phyloP scores from a whole-genome alignment of 768 basidiomycete genomes.

The Termitomyces sp. region DNA sequence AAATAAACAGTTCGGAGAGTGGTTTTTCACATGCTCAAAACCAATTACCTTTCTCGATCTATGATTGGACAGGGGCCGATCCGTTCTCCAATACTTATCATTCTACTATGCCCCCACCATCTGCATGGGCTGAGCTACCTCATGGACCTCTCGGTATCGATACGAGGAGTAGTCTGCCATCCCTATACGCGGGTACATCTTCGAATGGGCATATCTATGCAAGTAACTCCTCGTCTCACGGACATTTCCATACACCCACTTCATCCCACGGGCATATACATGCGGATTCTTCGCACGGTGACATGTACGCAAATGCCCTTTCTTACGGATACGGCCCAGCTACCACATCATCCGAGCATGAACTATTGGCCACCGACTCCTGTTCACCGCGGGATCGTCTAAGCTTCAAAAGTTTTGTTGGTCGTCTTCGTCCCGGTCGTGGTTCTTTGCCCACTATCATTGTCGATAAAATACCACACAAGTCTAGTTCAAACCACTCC shows the following conservation, averaged over 20 bases:
- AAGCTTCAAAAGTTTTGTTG: conserved; percentile 2
- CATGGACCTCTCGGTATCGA: background rate
- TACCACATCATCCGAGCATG: conserved; percentile 6
- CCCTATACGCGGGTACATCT: background rate
- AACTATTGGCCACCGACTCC: background rate
- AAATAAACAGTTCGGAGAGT: conserved; percentile 19
- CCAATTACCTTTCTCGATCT: conserved; percentile 13
- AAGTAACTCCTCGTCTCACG: conserved; percentile 6
- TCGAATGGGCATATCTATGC: background rate
- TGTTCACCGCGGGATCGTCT: background rate
- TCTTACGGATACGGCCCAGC: conserved; percentile 1
- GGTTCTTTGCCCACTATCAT: conserved; percentile 4
- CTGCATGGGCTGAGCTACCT: background rate
- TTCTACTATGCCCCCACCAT: conserved; percentile 1
- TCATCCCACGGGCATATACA: conserved; percentile 1
- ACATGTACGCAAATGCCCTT: background rate
- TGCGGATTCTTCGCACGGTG: conserved; percentile 2
- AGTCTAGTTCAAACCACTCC: conserved; percentile 2
- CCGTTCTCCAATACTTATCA: background rate
- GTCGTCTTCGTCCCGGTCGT: background rate
- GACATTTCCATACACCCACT: background rate
- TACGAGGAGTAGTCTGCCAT: conserved; percentile 3
- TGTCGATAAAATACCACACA: conserved; percentile 1
- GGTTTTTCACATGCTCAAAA: conserved; percentile 5
- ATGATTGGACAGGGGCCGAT: conserved; percentile 9